phyloP scores from a whole-genome alignment of 495 filamentous ascomycete genomes.

The Usnea hakonensis region DNA sequence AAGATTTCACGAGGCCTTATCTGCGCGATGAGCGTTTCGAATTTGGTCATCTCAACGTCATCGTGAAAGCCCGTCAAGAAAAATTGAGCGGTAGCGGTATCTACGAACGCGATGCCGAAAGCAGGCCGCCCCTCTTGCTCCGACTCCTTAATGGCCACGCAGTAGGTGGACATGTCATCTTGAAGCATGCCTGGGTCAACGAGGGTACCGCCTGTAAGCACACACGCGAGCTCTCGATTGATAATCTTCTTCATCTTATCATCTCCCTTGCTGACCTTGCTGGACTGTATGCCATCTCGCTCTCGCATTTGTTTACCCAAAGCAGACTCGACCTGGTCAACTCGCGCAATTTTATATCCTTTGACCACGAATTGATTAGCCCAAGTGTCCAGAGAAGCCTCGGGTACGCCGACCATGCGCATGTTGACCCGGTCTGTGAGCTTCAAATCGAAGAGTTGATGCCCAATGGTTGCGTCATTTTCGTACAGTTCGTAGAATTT shows the following conservation, averaged over 20 bases:
- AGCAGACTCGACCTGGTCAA: constrained; percentile 93
- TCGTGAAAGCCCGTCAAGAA: constrained; percentile 85
- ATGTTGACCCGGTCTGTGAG: constrained; percentile 98
- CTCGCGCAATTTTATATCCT: constrained; percentile 90
- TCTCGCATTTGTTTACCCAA: constrained; percentile 98
- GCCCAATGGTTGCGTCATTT: constrained; percentile 93
- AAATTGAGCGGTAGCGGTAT: constrained; percentile 94
- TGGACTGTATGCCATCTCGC: constrained; percentile 48
- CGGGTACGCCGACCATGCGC: constrained; percentile 94
- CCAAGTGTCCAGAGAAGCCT: constrained; percentile 85
- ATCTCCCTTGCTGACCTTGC: constrained; percentile 25
- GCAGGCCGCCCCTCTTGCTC: constrained; percentile 66
- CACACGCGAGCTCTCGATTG: constrained; percentile 77
- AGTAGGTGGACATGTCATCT: constrained; percentile 95
- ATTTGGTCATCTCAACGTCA: constrained; percentile 90
- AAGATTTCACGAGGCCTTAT: constrained; percentile 83
- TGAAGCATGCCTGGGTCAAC: constrained; percentile 96
- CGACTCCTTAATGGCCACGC: constrained; percentile 90
- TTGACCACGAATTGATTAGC: constrained; percentile 91
- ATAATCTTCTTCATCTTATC: constrained; percentile 69
- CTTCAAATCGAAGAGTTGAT: constrained; percentile 96
- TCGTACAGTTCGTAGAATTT: constrained; percentile 99
- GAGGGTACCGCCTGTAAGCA: constrained; percentile 85
- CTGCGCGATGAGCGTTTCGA: constrained; percentile 96
- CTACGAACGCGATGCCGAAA: constrained; percentile 91